Percentiles rank a stretch among this genome's conserved stretches.
Evolutionary conservation across 805 yeast genomes (phyloP).

Genomic region (Phaffomyces thermotolerans): DNA sequence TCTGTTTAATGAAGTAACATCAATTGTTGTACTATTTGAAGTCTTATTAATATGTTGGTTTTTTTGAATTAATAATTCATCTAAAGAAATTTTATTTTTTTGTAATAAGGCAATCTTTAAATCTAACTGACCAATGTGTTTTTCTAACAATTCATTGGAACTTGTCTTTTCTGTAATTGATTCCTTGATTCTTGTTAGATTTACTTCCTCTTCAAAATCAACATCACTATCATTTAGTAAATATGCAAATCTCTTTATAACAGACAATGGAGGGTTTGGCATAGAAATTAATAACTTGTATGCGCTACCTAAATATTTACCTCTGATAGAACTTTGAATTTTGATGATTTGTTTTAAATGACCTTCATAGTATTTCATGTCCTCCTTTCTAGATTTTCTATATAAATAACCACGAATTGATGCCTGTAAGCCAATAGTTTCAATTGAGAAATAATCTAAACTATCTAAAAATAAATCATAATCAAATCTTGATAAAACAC

Average conservation of each 20-base stretch:
- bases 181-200: conserved; percentile 59
- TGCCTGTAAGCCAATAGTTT: conserved; percentile 46
- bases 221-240: conserved; percentile 64
- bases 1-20: conserved; percentile 23
- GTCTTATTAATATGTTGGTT: conserved; percentile 2
- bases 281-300: conserved; percentile 63
- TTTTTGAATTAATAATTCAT: conserved; percentile 48
- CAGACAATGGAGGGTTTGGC: conserved; percentile 70
- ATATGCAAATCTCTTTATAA: conserved; percentile 69
- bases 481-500: conserved; percentile 51
- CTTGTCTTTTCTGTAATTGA: conserved; percentile 63
- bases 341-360: conserved; percentile 55
- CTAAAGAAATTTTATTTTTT: conserved; percentile 71
- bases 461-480: conserved; percentile 49
- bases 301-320: conserved; percentile 60
- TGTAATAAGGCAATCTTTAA: conserved; percentile 71
- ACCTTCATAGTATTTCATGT: conserved; percentile 41
- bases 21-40: conserved; percentile 12
- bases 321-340: conserved; percentile 69
- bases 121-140: conserved; percentile 67
- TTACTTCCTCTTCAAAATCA: conserved; percentile 71
- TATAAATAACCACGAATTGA: conserved; percentile 39
- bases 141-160: conserved; percentile 64
- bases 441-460: conserved; percentile 35
- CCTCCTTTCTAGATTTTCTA: conserved; percentile 30